phyloP scores from a whole-genome alignment of 352 stramenopile species.

The Achlya hypogyna region DNA sequence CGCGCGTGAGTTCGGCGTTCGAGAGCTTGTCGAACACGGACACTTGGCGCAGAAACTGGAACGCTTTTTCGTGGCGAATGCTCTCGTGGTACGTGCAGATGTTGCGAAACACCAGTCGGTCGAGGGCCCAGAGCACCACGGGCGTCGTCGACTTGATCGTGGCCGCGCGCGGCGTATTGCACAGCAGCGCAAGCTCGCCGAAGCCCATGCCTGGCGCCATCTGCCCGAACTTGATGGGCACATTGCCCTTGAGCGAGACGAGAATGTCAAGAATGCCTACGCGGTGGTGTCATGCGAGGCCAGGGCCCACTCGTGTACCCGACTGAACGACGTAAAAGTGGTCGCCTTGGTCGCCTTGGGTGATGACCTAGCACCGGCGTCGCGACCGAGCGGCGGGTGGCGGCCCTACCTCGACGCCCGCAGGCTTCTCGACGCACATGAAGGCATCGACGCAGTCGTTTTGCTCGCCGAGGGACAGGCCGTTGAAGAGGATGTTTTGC shows the following conservation, averaged over 20 bases:
- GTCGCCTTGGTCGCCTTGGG: constrained; percentile 61
- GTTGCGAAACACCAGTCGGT: constrained; percentile 64
- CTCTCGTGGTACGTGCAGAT: constrained; percentile 69
- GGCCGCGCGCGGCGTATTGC: constrained; percentile 92
- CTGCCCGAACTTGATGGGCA: constrained; percentile 59
- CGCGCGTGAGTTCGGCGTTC: constrained; percentile 49
- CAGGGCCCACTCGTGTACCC: neutral
- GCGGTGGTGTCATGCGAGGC: neutral
- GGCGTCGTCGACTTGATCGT: constrained; percentile 73
- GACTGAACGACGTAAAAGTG: constrained; percentile 67
- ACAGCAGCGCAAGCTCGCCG: constrained; percentile 95
- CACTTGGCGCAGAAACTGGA: constrained; percentile 46
- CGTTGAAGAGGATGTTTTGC: constrained; percentile 68
- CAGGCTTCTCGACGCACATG: constrained; percentile 38
- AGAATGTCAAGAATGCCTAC: constrained; percentile 60
- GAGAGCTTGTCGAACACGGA: constrained; percentile 64
- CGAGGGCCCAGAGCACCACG: constrained; percentile 57
- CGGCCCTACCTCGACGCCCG: constrained; percentile 23
- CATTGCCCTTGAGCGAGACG: constrained; percentile 39
- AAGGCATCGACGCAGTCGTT: constrained; percentile 68
- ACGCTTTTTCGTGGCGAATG: constrained; percentile 42
- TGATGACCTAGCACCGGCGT: constrained; percentile 31
- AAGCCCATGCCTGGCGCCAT: constrained; percentile 73
- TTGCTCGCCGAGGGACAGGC: constrained; percentile 42
- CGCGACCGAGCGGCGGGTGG: neutral